phyloP scores from a whole-genome alignment of 768 basidiomycete species.

The Phanerochaete sordida region DNA sequence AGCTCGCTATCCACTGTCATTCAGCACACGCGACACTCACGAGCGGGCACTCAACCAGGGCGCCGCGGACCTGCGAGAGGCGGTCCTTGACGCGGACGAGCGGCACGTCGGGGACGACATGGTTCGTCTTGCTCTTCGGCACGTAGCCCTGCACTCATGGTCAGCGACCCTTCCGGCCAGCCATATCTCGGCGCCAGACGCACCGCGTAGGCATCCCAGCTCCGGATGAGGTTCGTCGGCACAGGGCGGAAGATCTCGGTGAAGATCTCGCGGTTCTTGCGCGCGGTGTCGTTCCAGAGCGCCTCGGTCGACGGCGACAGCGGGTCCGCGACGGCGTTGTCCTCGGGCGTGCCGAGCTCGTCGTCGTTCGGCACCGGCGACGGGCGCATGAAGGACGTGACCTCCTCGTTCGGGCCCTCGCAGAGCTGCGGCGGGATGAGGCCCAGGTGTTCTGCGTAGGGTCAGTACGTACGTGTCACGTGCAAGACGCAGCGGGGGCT shows the following conservation, averaged over 20 bases:
- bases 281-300: constrained; percentile 70
- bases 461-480: constrained; percentile 8
- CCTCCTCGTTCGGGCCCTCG: constrained; percentile 36
- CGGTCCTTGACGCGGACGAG: constrained; percentile 71
- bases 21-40: constrained; percentile 35
- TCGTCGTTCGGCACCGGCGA: constrained; percentile 71
- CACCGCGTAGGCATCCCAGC: constrained; percentile 78
- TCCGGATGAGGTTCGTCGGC: constrained; percentile 77
- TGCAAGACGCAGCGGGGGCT: neutral
- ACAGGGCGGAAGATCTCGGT: constrained; percentile 85
- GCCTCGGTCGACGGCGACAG: constrained; percentile 54
- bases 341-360: constrained; percentile 54
- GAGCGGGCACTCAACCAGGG: constrained; percentile 74
- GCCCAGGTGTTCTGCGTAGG: constrained; percentile 72
- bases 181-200: neutral
- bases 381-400: constrained; percentile 68
- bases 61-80: constrained; percentile 64
- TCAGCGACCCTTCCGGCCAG: neutral
- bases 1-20: neutral
- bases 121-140: constrained; percentile 75
- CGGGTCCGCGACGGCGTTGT: constrained; percentile 74
- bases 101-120: constrained; percentile 68
- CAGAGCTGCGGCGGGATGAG: constrained; percentile 73
- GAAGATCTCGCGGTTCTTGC: constrained; percentile 80
- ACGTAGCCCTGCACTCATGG: constrained; percentile 54